Evolutionary conservation across 2,329 filamentous ascomycete genomes (phyloP).

Genomic region (Corinectria fuckeliana): DNA sequence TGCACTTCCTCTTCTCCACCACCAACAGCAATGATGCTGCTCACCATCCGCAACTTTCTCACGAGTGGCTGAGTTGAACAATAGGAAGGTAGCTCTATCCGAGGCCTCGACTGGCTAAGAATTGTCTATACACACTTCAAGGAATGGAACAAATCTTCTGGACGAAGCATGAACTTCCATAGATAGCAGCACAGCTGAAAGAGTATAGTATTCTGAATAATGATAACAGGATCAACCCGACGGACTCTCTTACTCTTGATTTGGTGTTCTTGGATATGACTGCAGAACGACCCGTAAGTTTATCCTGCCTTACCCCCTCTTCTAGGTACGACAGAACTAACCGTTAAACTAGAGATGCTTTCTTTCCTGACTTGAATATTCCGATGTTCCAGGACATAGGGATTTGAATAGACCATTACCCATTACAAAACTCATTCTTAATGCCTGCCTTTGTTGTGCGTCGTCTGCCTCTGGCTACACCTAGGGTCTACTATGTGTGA

Average conservation of each 20-base stretch:
- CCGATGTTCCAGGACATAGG: slow-evolving; percentile 13
- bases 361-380: slow-evolving; percentile 10
- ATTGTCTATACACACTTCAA: slow-evolving; percentile 7
- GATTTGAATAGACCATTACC: too few relatives aligned
- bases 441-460: too few relatives aligned
- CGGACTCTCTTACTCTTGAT: background rate
- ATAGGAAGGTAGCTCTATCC: slow-evolving; percentile 24
- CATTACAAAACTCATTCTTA: too few relatives aligned
- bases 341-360: background rate
- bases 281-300: slow-evolving; percentile 12
- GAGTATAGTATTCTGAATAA: slow-evolving; percentile 10
- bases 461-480: too few relatives aligned
- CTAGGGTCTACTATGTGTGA: too few relatives aligned
- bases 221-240: background rate
- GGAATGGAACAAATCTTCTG: slow-evolving; percentile 21
- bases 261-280: slow-evolving; percentile 11
- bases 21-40: slow-evolving; percentile 45
- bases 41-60: slow-evolving; percentile 24
- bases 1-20: slow-evolving; percentile 63
- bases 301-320: background rate
- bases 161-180: slow-evolving; percentile 12
- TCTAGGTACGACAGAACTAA: background rate
- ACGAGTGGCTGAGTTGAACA: slow-evolving; percentile 29
- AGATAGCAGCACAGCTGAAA: slow-evolving; percentile 12
- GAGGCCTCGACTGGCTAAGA: slow-evolving; percentile 27